These are phyloP conservation scores for Annona cherimola DNA, from an alignment of 164 flowering plant species.

Conservation along the genomic window DNA sequence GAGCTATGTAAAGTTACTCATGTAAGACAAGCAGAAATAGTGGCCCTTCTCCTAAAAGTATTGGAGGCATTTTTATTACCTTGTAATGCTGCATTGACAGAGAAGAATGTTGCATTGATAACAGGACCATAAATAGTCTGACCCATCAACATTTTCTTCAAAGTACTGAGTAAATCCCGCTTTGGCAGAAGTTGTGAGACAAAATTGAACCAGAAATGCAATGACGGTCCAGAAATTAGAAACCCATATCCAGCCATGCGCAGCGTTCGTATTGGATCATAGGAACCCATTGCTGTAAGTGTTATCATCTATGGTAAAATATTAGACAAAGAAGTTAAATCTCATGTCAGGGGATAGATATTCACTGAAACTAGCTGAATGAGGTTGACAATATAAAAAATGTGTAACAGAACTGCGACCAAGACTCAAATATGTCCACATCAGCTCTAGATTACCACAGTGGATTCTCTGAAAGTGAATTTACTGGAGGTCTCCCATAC, in stretches of 20 bases:
- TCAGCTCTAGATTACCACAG: no score
- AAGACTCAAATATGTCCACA: no score
- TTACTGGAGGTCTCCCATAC: no score
- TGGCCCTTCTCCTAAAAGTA: neutral
- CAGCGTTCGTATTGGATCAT: constrained; percentile 61
- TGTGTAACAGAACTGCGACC: no score
- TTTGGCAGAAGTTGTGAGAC: constrained; percentile 71
- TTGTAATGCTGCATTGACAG: constrained; percentile 68
- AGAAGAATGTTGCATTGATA: constrained; percentile 71
- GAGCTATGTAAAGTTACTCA: neutral
- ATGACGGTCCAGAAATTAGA: constrained; percentile 72
- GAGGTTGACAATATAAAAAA: neutral
- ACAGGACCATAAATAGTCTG: constrained; percentile 70
- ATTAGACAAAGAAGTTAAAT: neutral
- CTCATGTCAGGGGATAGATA: no score
- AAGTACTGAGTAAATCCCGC: constrained; percentile 53
- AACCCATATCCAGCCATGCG: constrained; percentile 87
- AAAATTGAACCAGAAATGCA: constrained; percentile 85
- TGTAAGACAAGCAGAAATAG: neutral
- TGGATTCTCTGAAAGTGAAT: no score
- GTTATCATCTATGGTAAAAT: constrained; percentile 39
- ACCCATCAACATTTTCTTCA: constrained; percentile 82
- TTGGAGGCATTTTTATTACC: constrained; percentile 32
- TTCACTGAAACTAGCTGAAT: neutral
- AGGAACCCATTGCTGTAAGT: constrained; percentile 34